Conservation (phyloP, 352 stramenopile genomes). For the Sclerospora graminicola region DNA sequence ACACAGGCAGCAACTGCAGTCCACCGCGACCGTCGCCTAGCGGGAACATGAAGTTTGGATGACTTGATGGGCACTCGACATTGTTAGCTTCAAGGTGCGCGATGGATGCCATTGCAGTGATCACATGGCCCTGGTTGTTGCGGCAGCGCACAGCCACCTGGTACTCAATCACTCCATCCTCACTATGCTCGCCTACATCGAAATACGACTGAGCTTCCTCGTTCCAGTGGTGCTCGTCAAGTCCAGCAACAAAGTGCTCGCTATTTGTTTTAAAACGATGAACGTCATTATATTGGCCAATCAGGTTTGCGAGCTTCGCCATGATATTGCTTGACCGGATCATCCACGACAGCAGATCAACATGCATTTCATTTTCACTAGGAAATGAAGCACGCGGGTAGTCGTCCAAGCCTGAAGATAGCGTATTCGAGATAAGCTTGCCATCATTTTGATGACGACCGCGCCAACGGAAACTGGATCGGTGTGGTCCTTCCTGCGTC, state of each 20-base stretch:
- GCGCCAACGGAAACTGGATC: slow-evolving; percentile 68
- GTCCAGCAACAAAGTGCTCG: slow-evolving; percentile 24
- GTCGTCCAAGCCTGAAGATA: slow-evolving; percentile 89
- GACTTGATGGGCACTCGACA: slow-evolving; percentile 37
- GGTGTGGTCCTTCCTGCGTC: slow-evolving; percentile 41
- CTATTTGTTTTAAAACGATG: slow-evolving; percentile 22
- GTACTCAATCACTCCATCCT: slow-evolving; percentile 57
- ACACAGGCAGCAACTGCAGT: slow-evolving; percentile 63
- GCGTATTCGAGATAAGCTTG: slow-evolving; percentile 85
- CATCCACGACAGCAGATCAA: slow-evolving; percentile 89
- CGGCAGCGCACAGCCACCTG: slow-evolving; percentile 59
- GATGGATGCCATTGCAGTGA: slow-evolving; percentile 30
- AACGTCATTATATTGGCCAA: slow-evolving; percentile 19
- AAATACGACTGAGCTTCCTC: slow-evolving; percentile 55
- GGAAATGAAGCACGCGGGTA: slow-evolving; percentile 80
- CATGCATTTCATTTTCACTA: slow-evolving; percentile 75
- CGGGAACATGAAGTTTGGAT: slow-evolving; percentile 68
- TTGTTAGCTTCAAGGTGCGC: slow-evolving; percentile 25
- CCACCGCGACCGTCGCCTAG: slow-evolving; percentile 69
- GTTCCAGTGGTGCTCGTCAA: slow-evolving; percentile 71
- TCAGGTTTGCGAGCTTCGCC: slow-evolving; percentile 28
- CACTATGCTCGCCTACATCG: slow-evolving; percentile 72
- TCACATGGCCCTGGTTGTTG: slow-evolving; percentile 30
- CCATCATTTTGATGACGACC: slow-evolving; percentile 53
- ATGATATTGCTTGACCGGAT: slow-evolving; percentile 59